Evolutionary conservation across 768 basidiomycete species (phyloP), one percentile per base, ranked within the genome.

Genomic region (Roridomyces roridus): DNA sequence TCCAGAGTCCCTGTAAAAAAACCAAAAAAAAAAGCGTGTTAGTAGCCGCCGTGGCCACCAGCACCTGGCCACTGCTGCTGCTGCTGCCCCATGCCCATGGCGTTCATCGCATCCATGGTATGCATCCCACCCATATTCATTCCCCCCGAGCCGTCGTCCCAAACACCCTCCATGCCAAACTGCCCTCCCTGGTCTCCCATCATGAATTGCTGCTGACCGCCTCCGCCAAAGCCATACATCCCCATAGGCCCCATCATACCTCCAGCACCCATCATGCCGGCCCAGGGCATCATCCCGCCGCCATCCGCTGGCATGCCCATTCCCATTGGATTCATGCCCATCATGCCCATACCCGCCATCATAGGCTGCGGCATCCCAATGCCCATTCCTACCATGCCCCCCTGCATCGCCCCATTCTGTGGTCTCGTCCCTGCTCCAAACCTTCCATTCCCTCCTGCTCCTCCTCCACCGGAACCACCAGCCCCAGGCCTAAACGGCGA

Each of bases 401-500:
- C 59, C 37, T 45, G 46, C 52, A 57, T 29, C 44, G 39, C 15
- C 63, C 63, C 59, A 59, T 60, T 21, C 53, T 37, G 14, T 41
- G 49, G 11, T 34, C 24, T 29, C 54, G 25, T 41, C 61, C 64
- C 24, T 46, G 47, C 25, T 54, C 25, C 36, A 62, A 51, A 43
- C 57, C 69, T 58, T 14, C 67, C 52, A 26, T 65, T 63, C n/a
- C n/a, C n/a, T n/a, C n/a, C n/a, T n/a, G n/a, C n/a, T n/a, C n/a
- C n/a, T n/a, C 25, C 68, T 59, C 37, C 68, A 57, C 29, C 68
- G 56, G 42, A 67, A 10, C 21, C 24, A 9, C 40, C 42, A 56
- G 52, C 69, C 46, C 65, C 74, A 63, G 60, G 70, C 42, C 86
- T 77, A 21, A 87, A 77, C 9, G 94, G 94, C 1, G 92, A 94